Percentiles rank a stretch among this genome's conserved stretches.
These are phyloP conservation scores for Geotrichum candidum DNA, from an alignment of 1,139 yeast genomes.

Conservation along the genomic window DNA sequence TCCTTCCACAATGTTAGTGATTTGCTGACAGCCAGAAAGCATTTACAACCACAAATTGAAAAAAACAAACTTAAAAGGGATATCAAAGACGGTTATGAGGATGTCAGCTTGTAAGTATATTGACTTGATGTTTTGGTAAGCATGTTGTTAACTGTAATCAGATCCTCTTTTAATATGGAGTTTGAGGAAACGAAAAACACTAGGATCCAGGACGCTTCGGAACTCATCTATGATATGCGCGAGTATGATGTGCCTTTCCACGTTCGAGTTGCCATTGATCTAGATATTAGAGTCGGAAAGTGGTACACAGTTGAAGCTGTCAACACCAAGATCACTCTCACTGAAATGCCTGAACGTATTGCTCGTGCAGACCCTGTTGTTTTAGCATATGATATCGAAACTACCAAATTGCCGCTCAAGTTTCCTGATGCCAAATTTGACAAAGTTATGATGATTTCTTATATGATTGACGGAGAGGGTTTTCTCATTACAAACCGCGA, in stretches of 20 bases:
- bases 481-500: constrained; percentile 89
- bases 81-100: constrained; percentile 65
- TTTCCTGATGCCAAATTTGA: constrained; percentile 93
- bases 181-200: constrained; percentile 24
- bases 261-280: constrained; percentile 89
- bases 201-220: constrained; percentile 47
- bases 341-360: constrained; percentile 65
- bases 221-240: constrained; percentile 68
- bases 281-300: constrained; percentile 80
- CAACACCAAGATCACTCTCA: constrained; percentile 50
- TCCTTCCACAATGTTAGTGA: constrained; percentile 72
- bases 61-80: constrained; percentile 61
- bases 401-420: constrained; percentile 92
- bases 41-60: constrained; percentile 61
- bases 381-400: constrained; percentile 94
- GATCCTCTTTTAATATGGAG: constrained; percentile 21
- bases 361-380: constrained; percentile 98
- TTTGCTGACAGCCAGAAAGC: constrained; percentile 64
- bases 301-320: constrained; percentile 82
- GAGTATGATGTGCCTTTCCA: constrained; percentile 97
- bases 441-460: constrained; percentile 97
- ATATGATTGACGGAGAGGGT: constrained; percentile 98
- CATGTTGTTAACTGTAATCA: constrained; percentile 5
- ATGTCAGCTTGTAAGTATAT: constrained; percentile 39
- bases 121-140: background rate